These are phyloP conservation scores for Cryptococcus jaspeensis DNA, from an alignment of 1,284 basidiomycete genomes.

Conservation along the genomic window DNA sequence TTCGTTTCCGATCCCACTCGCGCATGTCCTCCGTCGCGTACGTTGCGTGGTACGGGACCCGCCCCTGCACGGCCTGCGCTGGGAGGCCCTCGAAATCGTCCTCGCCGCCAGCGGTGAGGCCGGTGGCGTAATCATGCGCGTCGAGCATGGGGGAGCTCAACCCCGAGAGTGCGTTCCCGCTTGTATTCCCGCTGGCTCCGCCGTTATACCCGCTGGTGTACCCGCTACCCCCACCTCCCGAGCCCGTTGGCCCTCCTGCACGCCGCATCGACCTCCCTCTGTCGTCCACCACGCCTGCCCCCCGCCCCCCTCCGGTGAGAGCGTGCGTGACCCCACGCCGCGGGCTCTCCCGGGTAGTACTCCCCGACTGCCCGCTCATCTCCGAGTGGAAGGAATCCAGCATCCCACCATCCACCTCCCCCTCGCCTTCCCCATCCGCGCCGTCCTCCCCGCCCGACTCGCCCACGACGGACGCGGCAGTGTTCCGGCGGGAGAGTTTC, in stretches of 20 bases:
- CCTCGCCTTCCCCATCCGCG: neutral
- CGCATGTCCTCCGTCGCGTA: slow-evolving; percentile 10
- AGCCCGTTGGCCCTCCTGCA: neutral
- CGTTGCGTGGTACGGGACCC: neutral
- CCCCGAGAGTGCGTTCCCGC: too few species aligned
- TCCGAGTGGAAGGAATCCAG: slow-evolving; percentile 43
- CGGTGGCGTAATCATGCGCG: too few species aligned
- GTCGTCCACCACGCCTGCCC: slow-evolving; percentile 1
- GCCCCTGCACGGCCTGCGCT: neutral
- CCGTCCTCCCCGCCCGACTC: slow-evolving; percentile 4
- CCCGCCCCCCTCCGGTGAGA: neutral
- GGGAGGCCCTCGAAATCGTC: slow-evolving; percentile 18
- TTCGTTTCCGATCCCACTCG: neutral
- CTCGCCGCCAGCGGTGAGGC: neutral
- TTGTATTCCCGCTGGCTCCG: too few species aligned
- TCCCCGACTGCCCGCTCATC: slow-evolving; percentile 17
- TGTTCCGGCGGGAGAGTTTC: slow-evolving; percentile 15
- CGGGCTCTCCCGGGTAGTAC: slow-evolving; percentile 3
- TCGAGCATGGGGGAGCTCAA: too few species aligned
- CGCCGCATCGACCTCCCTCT: neutral
- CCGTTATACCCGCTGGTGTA: neutral
- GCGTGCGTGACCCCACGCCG: too few species aligned
- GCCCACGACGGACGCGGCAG: neutral
- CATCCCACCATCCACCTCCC: slow-evolving; percentile 18
- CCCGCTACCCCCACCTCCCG: neutral